Base-by-base conservation (phyloP, 495 filamentous ascomycete genomes). In the Pyrenula aspistea region DNA sequence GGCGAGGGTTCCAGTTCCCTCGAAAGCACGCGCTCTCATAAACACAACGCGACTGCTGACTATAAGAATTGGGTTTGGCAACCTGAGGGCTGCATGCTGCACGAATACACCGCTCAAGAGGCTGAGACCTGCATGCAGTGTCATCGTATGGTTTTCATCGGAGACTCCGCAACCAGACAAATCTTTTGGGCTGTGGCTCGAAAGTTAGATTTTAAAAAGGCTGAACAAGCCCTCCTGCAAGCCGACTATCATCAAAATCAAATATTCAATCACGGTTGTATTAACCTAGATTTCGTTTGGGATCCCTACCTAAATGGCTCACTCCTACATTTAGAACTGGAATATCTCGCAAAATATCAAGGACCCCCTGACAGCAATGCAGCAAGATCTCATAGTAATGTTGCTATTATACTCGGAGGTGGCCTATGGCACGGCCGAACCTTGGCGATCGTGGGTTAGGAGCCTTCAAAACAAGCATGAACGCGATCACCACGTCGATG, bases 241-340 rank as follows among this genome's bases (percentile, higher is more conserved):
- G 62, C 64, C 21, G 57, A 72, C 11, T 74, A 70, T 57, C 77
- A 82, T 59, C 57, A 58, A 19, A 73, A 81, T 64, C 58, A 78
- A 10, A 42, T 20, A 12, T 77, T 76, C 48, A 58, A 65, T 20
- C 62, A 66, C 2, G 61, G 59, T 11, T 76, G 69, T 47, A 68
- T 76, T 21, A 68, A 47, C 22, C 25, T 84, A 20, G 70, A 80
- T 31, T 84, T 83, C 53, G 60, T 79, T 15, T 85, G 80, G 82
- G 81, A 85, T 64, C 81, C 82, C 2, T 85, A 70, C 66, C 66
- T 85, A 25, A 85, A 85, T 62, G 75, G 73, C 12, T 74, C 77
- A 1, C 61, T 54, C 22, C 62, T 80, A 15, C 57, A 69, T 12
- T 58, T 58, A 20, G 73, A 77, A 24, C 61, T 85, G 20, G 55